Base-by-base conservation (phyloP, 2,329 filamentous ascomycete species). In the Alternaria arborescens region DNA sequence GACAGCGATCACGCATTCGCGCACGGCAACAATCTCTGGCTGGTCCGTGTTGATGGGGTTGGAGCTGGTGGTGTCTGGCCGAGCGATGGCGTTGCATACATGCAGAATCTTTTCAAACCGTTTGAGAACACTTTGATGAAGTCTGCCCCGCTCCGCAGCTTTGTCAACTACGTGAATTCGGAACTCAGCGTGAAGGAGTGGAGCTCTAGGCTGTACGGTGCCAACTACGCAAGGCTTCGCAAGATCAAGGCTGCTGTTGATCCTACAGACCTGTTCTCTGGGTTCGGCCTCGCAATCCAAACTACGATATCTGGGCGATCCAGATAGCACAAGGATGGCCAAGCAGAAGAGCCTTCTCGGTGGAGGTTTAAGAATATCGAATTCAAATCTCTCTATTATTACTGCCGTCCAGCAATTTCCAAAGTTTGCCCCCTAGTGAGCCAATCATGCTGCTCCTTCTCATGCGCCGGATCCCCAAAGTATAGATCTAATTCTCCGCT, bases 1-100 rank as follows among this genome's bases (percentile, higher is more conserved):
- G 66, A 70, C 43, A 57, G 53, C 4, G 67, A 68, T 14, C 59
- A 62, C 14, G 43, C 52, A 11, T 67, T 60, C 22, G 60, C 56
- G 7, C 66, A 70, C 41, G 67, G 66, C 40, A 58, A 67, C 12
- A 67, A 68, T 20, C 66, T 70, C 4, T 70, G 67, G 67, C 59
- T 70, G 16, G 50, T 66, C 12, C 67, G 67, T 20, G 65, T 68
- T n/a, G 66, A 70, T 22, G 67, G 65, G 26, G 59, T 65, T 11
- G 64, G 48, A 26, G 43, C 7, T 6, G 18, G 20, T 24, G 52
- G 30, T 26, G 46, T 48, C 20, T 69, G 66, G 66, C 66, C 66
- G 5, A 64, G 52, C 18, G 62, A 69, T 48, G 64, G 66, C 20
- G 30, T 69, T n/a, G 51, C 57, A n/a, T 69, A 69, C 42, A 64